Conservation (phyloP, 805 yeast genomes). For the Myxozyma geophila region DNA sequence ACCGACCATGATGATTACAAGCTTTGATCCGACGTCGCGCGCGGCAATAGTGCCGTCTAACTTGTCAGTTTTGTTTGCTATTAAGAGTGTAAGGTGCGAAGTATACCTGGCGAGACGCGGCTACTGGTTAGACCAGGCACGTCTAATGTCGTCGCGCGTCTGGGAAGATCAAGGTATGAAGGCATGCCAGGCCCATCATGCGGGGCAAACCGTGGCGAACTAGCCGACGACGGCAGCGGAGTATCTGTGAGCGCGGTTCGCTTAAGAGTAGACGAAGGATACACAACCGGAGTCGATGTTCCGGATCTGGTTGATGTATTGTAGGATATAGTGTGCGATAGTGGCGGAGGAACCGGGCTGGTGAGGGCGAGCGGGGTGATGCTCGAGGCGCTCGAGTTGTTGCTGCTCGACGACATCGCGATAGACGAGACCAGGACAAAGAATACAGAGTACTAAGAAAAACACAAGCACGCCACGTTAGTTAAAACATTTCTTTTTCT, state of each 20-base stretch:
- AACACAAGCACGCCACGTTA: background rate
- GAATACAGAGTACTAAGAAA: background rate
- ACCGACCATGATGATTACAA: conserved; percentile 96
- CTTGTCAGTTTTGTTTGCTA: background rate
- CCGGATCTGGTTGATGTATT: background rate
- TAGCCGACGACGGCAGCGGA: conserved; percentile 30
- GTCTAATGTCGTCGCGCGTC: conserved; percentile 82
- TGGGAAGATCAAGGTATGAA: conserved; percentile 29
- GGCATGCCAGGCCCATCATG: conserved; percentile 20
- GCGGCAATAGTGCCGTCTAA: conserved; percentile 42
- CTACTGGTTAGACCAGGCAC: conserved; percentile 91
- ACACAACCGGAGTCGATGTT: conserved; percentile 24
- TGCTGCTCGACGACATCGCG: conserved; percentile 15
- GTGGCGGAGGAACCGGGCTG: conserved; percentile 5
- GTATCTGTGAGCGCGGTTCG: conserved; percentile 34
- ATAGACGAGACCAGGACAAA: background rate
- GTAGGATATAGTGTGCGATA: background rate
- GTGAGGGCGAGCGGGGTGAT: conserved; percentile 23
- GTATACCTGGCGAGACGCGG: conserved; percentile 69
- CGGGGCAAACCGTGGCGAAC: conserved; percentile 28
- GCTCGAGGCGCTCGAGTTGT: conserved; percentile 20
- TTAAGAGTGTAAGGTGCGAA: too few species aligned
- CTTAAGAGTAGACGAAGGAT: conserved; percentile 18
- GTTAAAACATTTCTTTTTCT: background rate
- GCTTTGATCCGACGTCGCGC: conserved; percentile 75